These are phyloP conservation scores for Candida coquimbonensis DNA, from an alignment of 805 yeast genomes.

Conservation along the genomic window DNA sequence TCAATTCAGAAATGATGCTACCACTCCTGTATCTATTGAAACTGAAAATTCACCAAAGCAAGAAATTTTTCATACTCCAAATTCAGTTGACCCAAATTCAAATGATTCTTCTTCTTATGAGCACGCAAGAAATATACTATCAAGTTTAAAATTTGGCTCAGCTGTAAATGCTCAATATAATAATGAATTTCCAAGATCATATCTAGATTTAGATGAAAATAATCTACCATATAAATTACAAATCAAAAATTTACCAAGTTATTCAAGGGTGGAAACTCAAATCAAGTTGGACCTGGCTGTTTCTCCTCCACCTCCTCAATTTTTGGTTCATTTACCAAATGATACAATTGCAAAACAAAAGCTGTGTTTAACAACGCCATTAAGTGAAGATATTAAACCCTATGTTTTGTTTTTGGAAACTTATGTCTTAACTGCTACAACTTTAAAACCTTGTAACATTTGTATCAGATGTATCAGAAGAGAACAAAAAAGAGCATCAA, in stretches of 20 bases:
- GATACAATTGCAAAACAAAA: constrained; percentile 86
- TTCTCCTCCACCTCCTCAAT: constrained; percentile 72
- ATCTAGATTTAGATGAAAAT: constrained; percentile 21
- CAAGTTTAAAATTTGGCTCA: constrained; percentile 22
- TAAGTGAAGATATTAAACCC: constrained; percentile 42
- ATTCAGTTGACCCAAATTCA: constrained; percentile 3
- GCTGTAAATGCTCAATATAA: constrained; percentile 16
- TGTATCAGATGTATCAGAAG: constrained; percentile 87
- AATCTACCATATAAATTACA: constrained; percentile 38
- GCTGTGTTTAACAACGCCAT: constrained; percentile 46
- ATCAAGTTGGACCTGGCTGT: constrained; percentile 67
- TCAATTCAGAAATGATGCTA: constrained; percentile 4
- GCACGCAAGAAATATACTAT: constrained; percentile 17
- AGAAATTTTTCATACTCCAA: constrained; percentile 16
- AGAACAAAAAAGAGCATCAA: constrained; percentile 88
- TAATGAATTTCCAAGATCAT: constrained; percentile 22
- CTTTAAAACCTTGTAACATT: constrained; percentile 55
- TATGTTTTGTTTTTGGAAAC: constrained; percentile 68
- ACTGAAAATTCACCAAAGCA: constrained; percentile 3
- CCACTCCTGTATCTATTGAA: constrained; percentile 14
- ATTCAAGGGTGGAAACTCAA: constrained; percentile 93
- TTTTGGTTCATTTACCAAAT: constrained; percentile 71
- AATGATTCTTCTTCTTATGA: constrained; percentile 18
- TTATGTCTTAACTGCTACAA: constrained; percentile 61
- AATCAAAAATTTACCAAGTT: constrained; percentile 62